phyloP scores from a whole-genome alignment of 2,329 filamentous ascomycete genomes.

The Fusarium marasasianum region DNA sequence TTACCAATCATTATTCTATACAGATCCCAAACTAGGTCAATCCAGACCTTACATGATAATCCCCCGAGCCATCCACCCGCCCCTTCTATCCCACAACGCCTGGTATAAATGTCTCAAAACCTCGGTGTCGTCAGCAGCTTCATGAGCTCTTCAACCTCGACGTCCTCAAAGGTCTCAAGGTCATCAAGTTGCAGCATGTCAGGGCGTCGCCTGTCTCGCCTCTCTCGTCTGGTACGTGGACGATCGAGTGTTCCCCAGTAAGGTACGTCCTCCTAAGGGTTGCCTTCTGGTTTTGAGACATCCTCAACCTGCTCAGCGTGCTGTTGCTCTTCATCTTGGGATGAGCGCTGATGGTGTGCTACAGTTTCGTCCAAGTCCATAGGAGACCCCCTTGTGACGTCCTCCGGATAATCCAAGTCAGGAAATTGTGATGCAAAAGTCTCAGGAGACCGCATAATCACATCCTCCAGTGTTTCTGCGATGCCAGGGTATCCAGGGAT shows the following conservation, averaged over 20 bases:
- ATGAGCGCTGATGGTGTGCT: slow-evolving; percentile 3
- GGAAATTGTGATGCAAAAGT: slow-evolving; percentile 37
- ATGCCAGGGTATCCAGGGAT: slow-evolving; percentile 43
- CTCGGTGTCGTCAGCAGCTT: slow-evolving; percentile 36
- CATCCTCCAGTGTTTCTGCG: slow-evolving; percentile 43
- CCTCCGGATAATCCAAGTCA: slow-evolving; percentile 29
- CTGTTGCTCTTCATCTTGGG: slow-evolving; percentile 21
- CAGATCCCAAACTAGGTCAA: slow-evolving; percentile 23
- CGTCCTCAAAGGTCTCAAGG: slow-evolving; percentile 43
- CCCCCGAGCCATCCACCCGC: slow-evolving; percentile 12
- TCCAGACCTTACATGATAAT: slow-evolving; percentile 32
- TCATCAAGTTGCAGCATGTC: slow-evolving; percentile 30
- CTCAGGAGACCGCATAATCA: slow-evolving; percentile 47
- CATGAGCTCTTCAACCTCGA: slow-evolving; percentile 43
- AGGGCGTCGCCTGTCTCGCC: slow-evolving; percentile 1
- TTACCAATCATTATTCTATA: slow-evolving; percentile 38
- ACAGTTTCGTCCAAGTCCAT: slow-evolving; percentile 30
- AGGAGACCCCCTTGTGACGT: slow-evolving; percentile 36
- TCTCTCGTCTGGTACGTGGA: slow-evolving; percentile 14
- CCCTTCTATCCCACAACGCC: slow-evolving; percentile 38
- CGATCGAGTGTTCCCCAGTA: slow-evolving; percentile 25
- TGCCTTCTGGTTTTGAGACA: slow-evolving; percentile 25
- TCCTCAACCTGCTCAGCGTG: slow-evolving; percentile 37
- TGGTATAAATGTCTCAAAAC: slow-evolving; percentile 37
- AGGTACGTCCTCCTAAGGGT: slow-evolving; percentile 32